Evolutionary conservation across 1,284 basidiomycete genomes (phyloP).

Genomic region (Leccinum fallax): DNA sequence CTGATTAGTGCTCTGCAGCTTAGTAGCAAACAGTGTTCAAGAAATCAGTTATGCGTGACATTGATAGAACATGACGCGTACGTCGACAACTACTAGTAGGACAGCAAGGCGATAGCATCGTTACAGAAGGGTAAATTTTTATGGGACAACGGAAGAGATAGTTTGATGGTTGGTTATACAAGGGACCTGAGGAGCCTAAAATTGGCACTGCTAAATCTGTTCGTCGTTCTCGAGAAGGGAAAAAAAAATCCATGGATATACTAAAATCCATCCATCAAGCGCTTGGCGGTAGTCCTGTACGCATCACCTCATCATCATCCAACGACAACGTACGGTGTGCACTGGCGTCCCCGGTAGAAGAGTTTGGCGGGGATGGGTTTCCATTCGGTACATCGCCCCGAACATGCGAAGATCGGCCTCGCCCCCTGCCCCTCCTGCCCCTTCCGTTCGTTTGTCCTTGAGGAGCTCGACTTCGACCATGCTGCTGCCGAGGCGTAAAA

Average conservation of each 20-base stretch:
- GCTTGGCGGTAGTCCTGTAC: background rate
- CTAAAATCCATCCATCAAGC: slow-evolving; percentile 4
- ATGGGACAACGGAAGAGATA: slow-evolving; percentile 1
- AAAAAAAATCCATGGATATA: background rate
- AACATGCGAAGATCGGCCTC: background rate
- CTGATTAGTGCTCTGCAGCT: slow-evolving; percentile 34
- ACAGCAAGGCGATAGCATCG: slow-evolving; percentile 2
- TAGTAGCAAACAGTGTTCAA: slow-evolving; percentile 22
- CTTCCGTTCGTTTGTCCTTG: slow-evolving; percentile 6
- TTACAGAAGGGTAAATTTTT: background rate
- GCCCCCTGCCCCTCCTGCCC: slow-evolving; percentile 3
- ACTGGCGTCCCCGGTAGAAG: background rate
- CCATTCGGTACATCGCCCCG: background rate
- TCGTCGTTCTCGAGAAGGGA: background rate
- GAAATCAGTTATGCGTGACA: slow-evolving; percentile 13
- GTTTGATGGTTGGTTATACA: background rate
- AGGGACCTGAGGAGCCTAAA: slow-evolving; percentile 1
- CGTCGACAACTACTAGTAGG: background rate
- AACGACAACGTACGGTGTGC: background rate
- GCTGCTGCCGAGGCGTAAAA: background rate
- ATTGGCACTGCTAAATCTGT: slow-evolving; percentile 1
- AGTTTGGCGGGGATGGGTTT: background rate
- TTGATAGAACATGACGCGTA: background rate
- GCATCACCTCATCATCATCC: background rate
- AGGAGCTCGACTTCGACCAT: slow-evolving; percentile 7